Evolutionary conservation across 2,329 filamentous ascomycete genomes (phyloP), one percentile per base, ranked within the genome.

Genomic region (Dothiorella sarmentorum): DNA sequence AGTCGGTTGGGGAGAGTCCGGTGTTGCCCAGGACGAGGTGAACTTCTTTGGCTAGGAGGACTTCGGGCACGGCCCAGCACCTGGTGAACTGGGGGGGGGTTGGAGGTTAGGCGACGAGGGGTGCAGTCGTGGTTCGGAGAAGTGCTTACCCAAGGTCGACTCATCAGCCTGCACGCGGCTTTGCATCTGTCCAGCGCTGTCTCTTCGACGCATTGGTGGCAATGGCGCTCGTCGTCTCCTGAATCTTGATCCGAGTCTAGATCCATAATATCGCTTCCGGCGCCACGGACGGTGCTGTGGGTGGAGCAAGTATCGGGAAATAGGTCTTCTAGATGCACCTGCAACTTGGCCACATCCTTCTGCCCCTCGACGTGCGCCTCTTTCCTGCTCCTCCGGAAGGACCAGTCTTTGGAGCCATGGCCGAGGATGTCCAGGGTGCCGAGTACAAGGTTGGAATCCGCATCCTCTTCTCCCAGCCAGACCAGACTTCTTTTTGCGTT

Each of bases 381-480:
- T 11, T 40, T 53, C 24, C 49, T 27, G 10, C n/a, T 53, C 24
- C 24, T 22, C 10, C 38, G 26, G 29, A 56, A 56, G 2, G 20
- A 18, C 42, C 24, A 33, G 33, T 22, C 24, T 7, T 44, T 33
- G 7, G 37, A 43, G 7, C 26, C 24, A 6, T 27, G 6, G 1
- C 52, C 29, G 11, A 56, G 17, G 18, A 44, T 44, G 11, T 61
- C 42, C 20, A 62, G 31, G n/a, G 60, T 63, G 4, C 52, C 49
- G 2, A 64, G 44, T 3, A 59, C 56, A 10, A 35, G 20, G n/a
- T 57, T 33, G 31, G 60, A 63, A 13, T 56, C 35, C 1, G 60
- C 33, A 6, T 63, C 61, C 29, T 62, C 61, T 7, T 62, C 49
- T 20, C 63, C 63, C n/a, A 64, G 56, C 63, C 63, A 63, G 3